Evolutionary conservation across 768 basidiomycete species (phyloP).

Genomic region (Pisolithus albus): DNA sequence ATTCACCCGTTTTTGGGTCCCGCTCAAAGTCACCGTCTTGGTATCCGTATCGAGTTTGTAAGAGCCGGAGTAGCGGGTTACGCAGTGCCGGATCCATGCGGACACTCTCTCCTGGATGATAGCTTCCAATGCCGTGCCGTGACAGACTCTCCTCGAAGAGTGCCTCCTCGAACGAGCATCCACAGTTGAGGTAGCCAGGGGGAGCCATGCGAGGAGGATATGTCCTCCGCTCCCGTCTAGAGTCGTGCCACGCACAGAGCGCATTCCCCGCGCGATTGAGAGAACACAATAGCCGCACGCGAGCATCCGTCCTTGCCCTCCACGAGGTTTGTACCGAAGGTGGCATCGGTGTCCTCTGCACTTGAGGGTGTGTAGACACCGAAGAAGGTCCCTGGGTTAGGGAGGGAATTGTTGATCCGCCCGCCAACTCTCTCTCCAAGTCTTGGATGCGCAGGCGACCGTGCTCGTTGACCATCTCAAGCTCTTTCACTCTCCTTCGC

Average conservation of each 20-base stretch:
- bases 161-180: slow-evolving; percentile 78
- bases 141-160: slow-evolving; percentile 81
- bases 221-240: slow-evolving; percentile 70
- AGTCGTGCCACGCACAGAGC: slow-evolving; percentile 87
- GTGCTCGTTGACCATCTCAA: slow-evolving; percentile 54
- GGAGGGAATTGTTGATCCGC: slow-evolving; percentile 15
- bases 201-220: slow-evolving; percentile 80
- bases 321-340: slow-evolving; percentile 49
- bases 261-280: slow-evolving; percentile 85
- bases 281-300: slow-evolving; percentile 66
- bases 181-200: slow-evolving; percentile 72
- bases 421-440: slow-evolving; percentile 42
- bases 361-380: slow-evolving; percentile 11
- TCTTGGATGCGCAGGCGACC: slow-evolving; percentile 41
- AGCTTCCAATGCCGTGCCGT: slow-evolving; percentile 74
- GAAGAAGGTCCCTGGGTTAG: slow-evolving; percentile 10
- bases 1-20: slow-evolving; percentile 53
- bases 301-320: slow-evolving; percentile 68
- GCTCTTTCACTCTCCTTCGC: slow-evolving; percentile 51
- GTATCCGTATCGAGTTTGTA: slow-evolving; percentile 70
- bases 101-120: slow-evolving; percentile 76
- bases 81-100: slow-evolving; percentile 86
- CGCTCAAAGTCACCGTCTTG: slow-evolving; percentile 83
- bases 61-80: slow-evolving; percentile 67
- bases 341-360: slow-evolving; percentile 30